These are phyloP conservation scores for Metschnikowia lunata DNA, from an alignment of 805 yeast species.

Conservation along the genomic window DNA sequence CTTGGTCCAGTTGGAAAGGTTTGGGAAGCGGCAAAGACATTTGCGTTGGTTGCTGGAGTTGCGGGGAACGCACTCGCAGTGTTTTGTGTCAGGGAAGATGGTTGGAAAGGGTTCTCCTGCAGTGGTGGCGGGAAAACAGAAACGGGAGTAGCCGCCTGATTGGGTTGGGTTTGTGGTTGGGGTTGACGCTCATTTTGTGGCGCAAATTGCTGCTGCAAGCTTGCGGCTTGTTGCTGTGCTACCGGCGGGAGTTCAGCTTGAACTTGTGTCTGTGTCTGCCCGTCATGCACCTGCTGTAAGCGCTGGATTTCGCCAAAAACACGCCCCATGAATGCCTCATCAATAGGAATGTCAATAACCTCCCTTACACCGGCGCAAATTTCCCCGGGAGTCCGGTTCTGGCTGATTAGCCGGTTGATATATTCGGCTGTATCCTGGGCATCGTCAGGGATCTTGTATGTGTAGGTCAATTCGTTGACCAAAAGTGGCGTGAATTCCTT, in stretches of 20 bases:
- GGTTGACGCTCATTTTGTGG: constrained; percentile 1
- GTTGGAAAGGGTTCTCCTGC: constrained; percentile 10
- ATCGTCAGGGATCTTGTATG: constrained; percentile 35
- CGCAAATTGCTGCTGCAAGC: constrained; percentile 7
- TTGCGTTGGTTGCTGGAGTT: not conserved
- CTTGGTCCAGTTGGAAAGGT: not conserved
- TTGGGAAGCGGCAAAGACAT: constrained; percentile 7
- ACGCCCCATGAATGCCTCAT: constrained; percentile 50
- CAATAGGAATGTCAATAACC: constrained; percentile 59
- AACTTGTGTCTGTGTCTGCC: constrained; percentile 5
- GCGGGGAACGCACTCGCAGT: not conserved
- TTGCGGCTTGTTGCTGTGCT: constrained; percentile 6
- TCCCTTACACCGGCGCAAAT: constrained; percentile 58
- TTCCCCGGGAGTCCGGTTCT: constrained; percentile 58
- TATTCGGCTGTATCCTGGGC: constrained; percentile 55
- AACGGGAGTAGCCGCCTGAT: not conserved
- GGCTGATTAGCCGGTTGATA: constrained; percentile 64
- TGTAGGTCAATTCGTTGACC: constrained; percentile 32
- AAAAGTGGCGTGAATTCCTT: constrained; percentile 31
- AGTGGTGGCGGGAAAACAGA: constrained; percentile 7
- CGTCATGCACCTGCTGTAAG: constrained; percentile 4
- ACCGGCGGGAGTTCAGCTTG: constrained; percentile 3
- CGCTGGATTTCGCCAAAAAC: constrained; percentile 52
- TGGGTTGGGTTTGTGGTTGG: not conserved
- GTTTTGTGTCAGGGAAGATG: not conserved